Base-by-base conservation (phyloP, 192 early-diverging fungal species). In the Funneliformis geosporum region DNA sequence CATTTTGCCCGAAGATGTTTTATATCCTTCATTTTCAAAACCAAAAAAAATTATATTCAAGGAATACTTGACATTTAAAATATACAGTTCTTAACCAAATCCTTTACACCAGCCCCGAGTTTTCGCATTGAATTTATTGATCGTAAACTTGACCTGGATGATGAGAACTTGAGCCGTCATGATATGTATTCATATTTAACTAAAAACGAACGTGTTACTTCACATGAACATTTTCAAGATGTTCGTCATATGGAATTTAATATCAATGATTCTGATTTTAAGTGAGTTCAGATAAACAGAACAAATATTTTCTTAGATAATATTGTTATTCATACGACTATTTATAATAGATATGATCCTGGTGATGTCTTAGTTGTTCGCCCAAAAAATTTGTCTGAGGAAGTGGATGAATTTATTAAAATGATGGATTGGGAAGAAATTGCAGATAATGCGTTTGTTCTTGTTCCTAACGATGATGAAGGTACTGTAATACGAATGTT, bases 161-260 rank as follows among this genome's bases (percentile, higher is more conserved):
- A 11, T 12, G 16, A n/a, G 14, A 59, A 43, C 61, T 60, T 33
- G 3, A 79, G 82, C 8, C 65, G 82, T 23, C 83, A 82, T 33
- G 72, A 85, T 23, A 85, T 84, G 18, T 55, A 83, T 27, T 80
- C 85, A 7, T 77, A 72, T n/a, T 46, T 93, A 33, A 67, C 81
- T n/a, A 59, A 67, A 10, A 94, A 95, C 75, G 81, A 89, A 59
- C 84, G 96, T 11, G 87, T 98, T 33, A 97, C 96, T 0, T 79
- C 91, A 1, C 23, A 60, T 2, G 90, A 92, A 47, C 96, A 98
- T 81, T 96, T 95, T 82, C 96, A 98, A 84, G 96, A 98, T 83
- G 94, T 99, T n/a, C 88, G 95, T 23, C 94, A 93, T 79, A 77
- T 98, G 8, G 89, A 85, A 47, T 88, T 97, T n/a, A 70, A 77